Evolutionary conservation across 2,329 filamentous ascomycete species (phyloP).

Genomic region (Fusarium tanahbumbuense): DNA sequence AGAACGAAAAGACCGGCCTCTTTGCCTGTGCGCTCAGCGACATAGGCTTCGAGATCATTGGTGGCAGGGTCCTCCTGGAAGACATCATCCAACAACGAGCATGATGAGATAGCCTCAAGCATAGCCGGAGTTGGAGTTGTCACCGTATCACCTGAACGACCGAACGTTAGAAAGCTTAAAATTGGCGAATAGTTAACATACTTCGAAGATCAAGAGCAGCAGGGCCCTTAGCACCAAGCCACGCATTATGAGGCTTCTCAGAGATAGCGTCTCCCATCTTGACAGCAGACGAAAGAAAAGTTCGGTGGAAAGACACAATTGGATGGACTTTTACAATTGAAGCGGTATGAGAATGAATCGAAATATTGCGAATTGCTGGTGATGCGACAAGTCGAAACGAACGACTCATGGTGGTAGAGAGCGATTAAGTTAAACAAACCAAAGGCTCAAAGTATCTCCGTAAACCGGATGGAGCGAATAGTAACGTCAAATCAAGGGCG

Average conservation of each 20-base stretch:
- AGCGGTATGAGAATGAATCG: background rate
- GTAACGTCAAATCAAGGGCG: constrained; percentile 10
- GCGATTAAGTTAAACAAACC: background rate
- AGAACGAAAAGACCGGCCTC: constrained; percentile 83
- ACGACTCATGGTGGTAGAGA: constrained; percentile 20
- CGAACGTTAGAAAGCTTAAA: constrained; percentile 33
- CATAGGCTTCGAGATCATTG: constrained; percentile 76
- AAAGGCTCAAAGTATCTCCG: constrained; percentile 13
- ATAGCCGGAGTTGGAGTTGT: constrained; percentile 84
- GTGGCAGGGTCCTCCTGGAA: constrained; percentile 85
- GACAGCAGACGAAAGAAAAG: constrained; percentile 24
- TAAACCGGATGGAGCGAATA: constrained; percentile 10
- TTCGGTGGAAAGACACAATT: background rate
- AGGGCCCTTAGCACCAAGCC: constrained; percentile 54
- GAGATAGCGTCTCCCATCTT: constrained; percentile 31
- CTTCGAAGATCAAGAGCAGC: constrained; percentile 56
- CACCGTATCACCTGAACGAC: constrained; percentile 58
- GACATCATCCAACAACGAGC: constrained; percentile 85
- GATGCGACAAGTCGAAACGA: constrained; percentile 15
- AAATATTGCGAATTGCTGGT: constrained; percentile 7
- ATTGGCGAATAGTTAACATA: constrained; percentile 36
- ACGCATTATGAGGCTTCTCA: constrained; percentile 47
- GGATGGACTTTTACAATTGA: background rate
- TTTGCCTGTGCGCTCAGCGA: constrained; percentile 79
- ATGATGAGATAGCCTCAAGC: constrained; percentile 80